These are phyloP conservation scores for Monosporascus sp. DNA, from an alignment of 2,329 filamentous ascomycete species.

Conservation along the genomic window DNA sequence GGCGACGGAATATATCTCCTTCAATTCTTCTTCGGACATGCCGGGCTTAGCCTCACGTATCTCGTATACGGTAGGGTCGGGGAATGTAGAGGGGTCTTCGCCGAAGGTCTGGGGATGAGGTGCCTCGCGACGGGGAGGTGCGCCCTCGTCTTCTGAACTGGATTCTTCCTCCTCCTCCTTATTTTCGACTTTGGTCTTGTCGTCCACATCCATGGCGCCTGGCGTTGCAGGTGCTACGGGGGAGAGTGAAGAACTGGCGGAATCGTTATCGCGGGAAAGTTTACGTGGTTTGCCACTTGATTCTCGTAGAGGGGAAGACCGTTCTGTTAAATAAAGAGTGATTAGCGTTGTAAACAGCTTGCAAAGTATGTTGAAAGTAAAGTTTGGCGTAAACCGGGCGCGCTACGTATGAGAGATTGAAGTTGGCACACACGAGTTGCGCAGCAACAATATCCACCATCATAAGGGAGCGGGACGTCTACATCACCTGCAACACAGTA, in stretches of 20 bases:
- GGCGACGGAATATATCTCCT: slow-evolving; percentile 81
- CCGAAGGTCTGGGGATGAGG: slow-evolving; percentile 87
- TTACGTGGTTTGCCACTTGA: slow-evolving; percentile 42
- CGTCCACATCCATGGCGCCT: slow-evolving; percentile 54
- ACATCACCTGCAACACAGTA: too few relatives aligned
- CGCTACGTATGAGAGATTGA: too few relatives aligned
- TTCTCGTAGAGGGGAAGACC: slow-evolving; percentile 49
- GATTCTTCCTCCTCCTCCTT: slow-evolving; percentile 41
- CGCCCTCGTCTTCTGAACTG: slow-evolving; percentile 54
- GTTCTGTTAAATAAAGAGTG: slow-evolving; percentile 32
- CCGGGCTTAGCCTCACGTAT: slow-evolving; percentile 68
- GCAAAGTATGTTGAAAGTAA: not conserved
- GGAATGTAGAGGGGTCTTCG: slow-evolving; percentile 84
- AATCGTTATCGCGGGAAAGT: slow-evolving; percentile 46
- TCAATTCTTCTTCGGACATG: slow-evolving; percentile 81
- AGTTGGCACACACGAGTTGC: too few relatives aligned
- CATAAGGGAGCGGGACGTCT: too few relatives aligned
- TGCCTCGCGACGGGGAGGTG: slow-evolving; percentile 56
- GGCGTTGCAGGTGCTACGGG: slow-evolving; percentile 47
- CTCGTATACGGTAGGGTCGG: slow-evolving; percentile 90
- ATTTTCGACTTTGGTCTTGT: slow-evolving; percentile 39
- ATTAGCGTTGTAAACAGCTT: slow-evolving; percentile 10
- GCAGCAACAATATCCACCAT: too few relatives aligned
- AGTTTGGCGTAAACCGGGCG: too few relatives aligned
- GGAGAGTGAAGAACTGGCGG: slow-evolving; percentile 55